These are phyloP conservation scores for Erucastrum elatum DNA, from an alignment of 345 rosid species.

Conservation along the genomic window DNA sequence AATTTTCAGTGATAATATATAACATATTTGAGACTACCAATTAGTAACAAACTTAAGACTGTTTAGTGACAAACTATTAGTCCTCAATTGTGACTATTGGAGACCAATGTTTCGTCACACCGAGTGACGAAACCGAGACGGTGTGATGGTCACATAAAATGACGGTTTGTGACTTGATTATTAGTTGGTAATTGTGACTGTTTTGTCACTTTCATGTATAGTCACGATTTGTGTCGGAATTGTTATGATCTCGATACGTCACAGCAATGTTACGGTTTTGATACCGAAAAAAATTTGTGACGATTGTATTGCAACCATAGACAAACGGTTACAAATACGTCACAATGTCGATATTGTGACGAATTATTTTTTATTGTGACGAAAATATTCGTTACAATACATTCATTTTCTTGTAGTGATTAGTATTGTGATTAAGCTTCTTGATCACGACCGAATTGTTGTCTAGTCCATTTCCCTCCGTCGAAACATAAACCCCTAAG, in stretches of 20 bases:
- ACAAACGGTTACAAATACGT: too few relatives aligned
- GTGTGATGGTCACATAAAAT: not conserved
- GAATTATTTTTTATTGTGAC: too few relatives aligned
- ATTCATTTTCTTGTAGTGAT: too few relatives aligned
- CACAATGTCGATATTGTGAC: too few relatives aligned
- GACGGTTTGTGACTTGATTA: not conserved
- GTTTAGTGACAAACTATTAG: not conserved
- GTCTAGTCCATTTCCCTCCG: slow-evolving; percentile 16
- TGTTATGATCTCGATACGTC: not conserved
- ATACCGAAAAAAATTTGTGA: too few relatives aligned
- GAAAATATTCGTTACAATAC: too few relatives aligned
- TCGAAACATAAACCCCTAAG: not conserved
- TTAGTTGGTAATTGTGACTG: not conserved
- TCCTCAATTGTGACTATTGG: not conserved
- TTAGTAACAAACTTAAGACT: too few relatives aligned
- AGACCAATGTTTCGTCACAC: not conserved
- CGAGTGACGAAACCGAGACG: not conserved
- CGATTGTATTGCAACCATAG: too few relatives aligned
- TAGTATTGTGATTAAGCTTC: slow-evolving; percentile 77
- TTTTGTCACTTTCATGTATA: not conserved
- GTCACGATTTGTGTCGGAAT: not conserved
- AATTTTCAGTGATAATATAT: too few relatives aligned
- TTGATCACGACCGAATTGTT: slow-evolving; percentile 17
- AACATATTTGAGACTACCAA: too few relatives aligned
- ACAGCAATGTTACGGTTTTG: too few relatives aligned